Evolutionary conservation across 2,329 filamentous ascomycete genomes (phyloP).

Genomic region (Arthrobotrys musiformis): DNA sequence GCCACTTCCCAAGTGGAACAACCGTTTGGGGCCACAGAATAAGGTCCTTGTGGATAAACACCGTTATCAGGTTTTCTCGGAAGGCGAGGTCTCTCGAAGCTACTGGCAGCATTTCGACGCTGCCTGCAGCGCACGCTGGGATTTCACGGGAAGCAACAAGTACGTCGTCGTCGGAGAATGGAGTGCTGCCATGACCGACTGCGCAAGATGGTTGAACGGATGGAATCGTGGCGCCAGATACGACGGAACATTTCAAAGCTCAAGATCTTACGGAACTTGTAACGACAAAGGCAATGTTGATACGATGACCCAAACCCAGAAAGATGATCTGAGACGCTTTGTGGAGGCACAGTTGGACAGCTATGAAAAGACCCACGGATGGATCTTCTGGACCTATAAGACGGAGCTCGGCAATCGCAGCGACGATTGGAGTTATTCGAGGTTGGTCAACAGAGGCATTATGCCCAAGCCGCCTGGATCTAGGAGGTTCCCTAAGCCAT

Average conservation of each 20-base stretch:
- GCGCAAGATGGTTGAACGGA: slow-evolving; percentile 68
- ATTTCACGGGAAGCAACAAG: slow-evolving; percentile 69
- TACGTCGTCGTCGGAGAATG: slow-evolving; percentile 77
- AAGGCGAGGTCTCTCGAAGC: slow-evolving; percentile 66
- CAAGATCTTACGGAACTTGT: slow-evolving; percentile 62
- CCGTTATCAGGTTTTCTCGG: slow-evolving; percentile 74
- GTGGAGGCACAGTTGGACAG: slow-evolving; percentile 69
- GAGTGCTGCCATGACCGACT: slow-evolving; percentile 74
- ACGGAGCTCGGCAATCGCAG: slow-evolving; percentile 68
- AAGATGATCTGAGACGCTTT: slow-evolving; percentile 56
- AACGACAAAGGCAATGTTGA: slow-evolving; percentile 7
- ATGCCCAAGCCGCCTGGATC: slow-evolving; percentile 17
- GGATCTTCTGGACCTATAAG: slow-evolving; percentile 72
- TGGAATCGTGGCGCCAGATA: slow-evolving; percentile 70
- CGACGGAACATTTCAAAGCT: slow-evolving; percentile 68
- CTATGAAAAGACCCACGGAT: slow-evolving; percentile 68
- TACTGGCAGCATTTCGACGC: slow-evolving; percentile 68
- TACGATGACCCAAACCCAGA: slow-evolving; percentile 19
- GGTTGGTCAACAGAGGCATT: slow-evolving; percentile 21
- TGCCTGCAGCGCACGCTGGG: slow-evolving; percentile 69
- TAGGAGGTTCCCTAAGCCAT: slow-evolving; percentile 19
- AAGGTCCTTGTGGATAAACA: slow-evolving; percentile 75
- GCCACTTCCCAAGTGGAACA: slow-evolving; percentile 70
- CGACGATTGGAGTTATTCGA: slow-evolving; percentile 56
- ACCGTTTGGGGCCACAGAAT: slow-evolving; percentile 68